Base-by-base conservation (phyloP, 2,329 filamentous ascomycete genomes). In the Aspergillus fructus region DNA sequence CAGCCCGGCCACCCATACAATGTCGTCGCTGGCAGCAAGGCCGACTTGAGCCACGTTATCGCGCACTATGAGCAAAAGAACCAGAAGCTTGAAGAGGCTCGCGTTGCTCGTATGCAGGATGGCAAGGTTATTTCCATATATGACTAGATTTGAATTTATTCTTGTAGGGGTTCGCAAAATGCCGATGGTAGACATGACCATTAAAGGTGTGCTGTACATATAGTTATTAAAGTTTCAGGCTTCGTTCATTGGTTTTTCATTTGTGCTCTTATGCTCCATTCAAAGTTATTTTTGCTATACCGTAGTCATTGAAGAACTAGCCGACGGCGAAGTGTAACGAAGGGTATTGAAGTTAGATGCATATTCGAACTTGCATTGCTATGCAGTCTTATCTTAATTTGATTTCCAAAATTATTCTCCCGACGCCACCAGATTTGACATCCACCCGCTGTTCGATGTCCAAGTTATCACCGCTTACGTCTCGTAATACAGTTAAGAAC, bases 1-100 rank as follows among this genome's bases (percentile, higher is more conserved):
- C 88, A 89, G 69, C 73, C 76, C 21, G 82, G 83, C 52, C 84
- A 84, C 2, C 85, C 85, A 15, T 86, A 79, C 73, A 89, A 89
- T 68, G 81, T 88, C 55, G 75, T 81, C 33, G 84, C 87, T 43
- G 87, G 87, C 51, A 82, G 83, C 46, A 73, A 80, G 55, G 81
- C 81, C 49, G 81, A 87, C 67, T 76, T 89, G 64, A 82, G 82
- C 68, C 71, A 79, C 52, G 77, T 88, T 55, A 83, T 86, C 58
- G 82, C 80, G 30, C 85, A 88, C 74, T 89, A 87, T 70, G 76
- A 85, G 71, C 81, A 81, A 66, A 68, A 83, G 67, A 81, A 84
- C 56, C 75, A 77, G 68, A 81, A 83, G 58, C 78, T 79, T 58
- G 83, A 88, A 59, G 81, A 81, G 69, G 78, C 78, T 68, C 85